Conservation (phyloP, 768 basidiomycete species). For the Podaxis rugospora region DNA sequence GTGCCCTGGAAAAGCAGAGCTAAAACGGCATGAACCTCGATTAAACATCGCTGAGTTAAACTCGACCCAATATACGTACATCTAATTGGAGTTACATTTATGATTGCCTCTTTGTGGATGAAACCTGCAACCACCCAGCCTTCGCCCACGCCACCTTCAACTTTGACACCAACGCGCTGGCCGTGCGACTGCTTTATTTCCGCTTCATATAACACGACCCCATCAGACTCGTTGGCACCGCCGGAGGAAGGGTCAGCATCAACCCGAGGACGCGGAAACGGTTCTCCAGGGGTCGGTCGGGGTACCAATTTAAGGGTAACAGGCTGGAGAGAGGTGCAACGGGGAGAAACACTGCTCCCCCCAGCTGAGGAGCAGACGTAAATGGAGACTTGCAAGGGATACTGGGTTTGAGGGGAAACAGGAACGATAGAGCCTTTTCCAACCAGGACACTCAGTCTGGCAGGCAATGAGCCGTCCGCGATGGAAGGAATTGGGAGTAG, state of each 20-base stretch:
- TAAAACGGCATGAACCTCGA: slow-evolving; percentile 18
- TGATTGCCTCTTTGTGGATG: slow-evolving; percentile 26
- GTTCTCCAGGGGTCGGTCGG: slow-evolving; percentile 42
- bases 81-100: slow-evolving; percentile 29
- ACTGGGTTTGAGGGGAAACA: slow-evolving; percentile 44
- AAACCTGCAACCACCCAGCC: slow-evolving; percentile 66
- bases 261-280: slow-evolving; percentile 64
- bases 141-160: slow-evolving; percentile 44
- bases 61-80: slow-evolving; percentile 34
- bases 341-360: slow-evolving; percentile 17
- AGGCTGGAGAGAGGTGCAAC: slow-evolving; percentile 42
- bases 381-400: slow-evolving; percentile 43
- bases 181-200: slow-evolving; percentile 11
- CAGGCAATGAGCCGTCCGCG: slow-evolving; percentile 5
- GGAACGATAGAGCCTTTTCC: slow-evolving; percentile 52
- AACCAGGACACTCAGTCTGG: slow-evolving; percentile 51
- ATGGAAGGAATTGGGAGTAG: slow-evolving; percentile 41
- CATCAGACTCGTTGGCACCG: slow-evolving; percentile 53
- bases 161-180: slow-evolving; percentile 48
- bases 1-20: slow-evolving; percentile 33
- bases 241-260: slow-evolving; percentile 41
- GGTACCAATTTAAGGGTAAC: slow-evolving; percentile 58
- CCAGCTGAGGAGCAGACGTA: slow-evolving; percentile 34
- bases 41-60: slow-evolving; percentile 10
- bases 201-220: slow-evolving; percentile 60